Evolutionary conservation across 176 grass and related monocot genomes (phyloP).

Genomic region (Raddia guianensis): DNA sequence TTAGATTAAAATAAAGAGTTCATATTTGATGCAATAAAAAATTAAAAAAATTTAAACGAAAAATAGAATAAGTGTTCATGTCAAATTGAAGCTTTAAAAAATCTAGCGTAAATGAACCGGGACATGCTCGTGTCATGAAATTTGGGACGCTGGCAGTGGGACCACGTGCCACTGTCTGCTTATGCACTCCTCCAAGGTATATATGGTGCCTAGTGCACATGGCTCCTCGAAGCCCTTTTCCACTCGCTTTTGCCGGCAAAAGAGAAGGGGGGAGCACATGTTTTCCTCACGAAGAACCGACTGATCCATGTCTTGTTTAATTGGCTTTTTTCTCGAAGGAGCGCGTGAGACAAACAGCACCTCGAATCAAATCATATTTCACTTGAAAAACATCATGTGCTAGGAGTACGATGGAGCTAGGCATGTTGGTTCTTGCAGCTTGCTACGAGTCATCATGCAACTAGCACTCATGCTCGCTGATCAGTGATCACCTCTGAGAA

Average conservation of each 20-base stretch:
- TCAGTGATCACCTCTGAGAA: not conserved
- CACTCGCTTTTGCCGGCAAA: not conserved
- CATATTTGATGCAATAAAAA: no score
- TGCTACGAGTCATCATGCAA: not conserved
- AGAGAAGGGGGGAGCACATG: not conserved
- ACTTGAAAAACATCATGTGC: not conserved
- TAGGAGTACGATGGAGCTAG: not conserved
- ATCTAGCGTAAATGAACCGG: no score
- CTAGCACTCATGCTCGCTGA: not conserved
- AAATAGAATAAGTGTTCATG: no score
- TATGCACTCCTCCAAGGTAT: constrained; percentile 10
- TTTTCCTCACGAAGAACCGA: not conserved
- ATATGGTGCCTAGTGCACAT: not conserved
- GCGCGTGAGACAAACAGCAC: not conserved
- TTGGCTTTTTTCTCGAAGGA: not conserved
- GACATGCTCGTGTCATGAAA: no score
- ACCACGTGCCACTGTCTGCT: not conserved
- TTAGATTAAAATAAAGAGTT: no score
- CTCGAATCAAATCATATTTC: not conserved
- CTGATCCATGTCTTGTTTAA: not conserved
- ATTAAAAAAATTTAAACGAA: no score
- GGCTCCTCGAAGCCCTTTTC: not conserved
- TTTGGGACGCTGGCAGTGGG: not conserved
- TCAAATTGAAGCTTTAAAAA: no score
- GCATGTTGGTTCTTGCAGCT: not conserved